Percentiles rank a stretch among this genome's conserved stretches.
phyloP scores from a whole-genome alignment of 2,329 filamentous ascomycete species.

The Penicillium hordei region DNA sequence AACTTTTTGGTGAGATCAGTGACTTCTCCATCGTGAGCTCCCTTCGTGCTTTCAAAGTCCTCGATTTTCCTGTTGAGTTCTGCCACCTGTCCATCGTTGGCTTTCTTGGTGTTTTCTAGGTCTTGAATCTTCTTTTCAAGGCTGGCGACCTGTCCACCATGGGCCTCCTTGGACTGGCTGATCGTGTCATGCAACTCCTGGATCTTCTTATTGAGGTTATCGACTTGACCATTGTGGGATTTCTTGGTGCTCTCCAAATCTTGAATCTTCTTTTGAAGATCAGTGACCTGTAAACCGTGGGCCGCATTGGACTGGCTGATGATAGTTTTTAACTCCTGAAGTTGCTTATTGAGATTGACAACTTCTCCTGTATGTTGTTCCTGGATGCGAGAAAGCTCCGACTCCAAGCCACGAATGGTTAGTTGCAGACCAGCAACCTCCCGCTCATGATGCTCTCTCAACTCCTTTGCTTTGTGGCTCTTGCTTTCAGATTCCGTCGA shows the following conservation, averaged over 20 bases:
- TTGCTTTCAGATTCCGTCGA: constrained; percentile 43
- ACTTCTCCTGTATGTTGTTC: constrained; percentile 55
- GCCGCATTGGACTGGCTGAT: constrained; percentile 58
- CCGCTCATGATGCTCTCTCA: constrained; percentile 53
- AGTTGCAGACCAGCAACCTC: constrained; percentile 64
- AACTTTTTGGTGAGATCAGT: constrained; percentile 62
- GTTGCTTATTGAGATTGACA: constrained; percentile 57
- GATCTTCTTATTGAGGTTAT: constrained; percentile 57
- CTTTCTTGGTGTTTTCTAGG: constrained; percentile 56
- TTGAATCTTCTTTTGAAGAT: constrained; percentile 60
- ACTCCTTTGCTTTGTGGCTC: constrained; percentile 27
- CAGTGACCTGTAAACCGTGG: constrained; percentile 59
- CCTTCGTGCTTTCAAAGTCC: constrained; percentile 58
- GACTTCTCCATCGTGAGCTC: constrained; percentile 60
- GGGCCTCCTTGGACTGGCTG: constrained; percentile 58
- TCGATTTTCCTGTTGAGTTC: constrained; percentile 59
- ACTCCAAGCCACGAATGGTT: constrained; percentile 61
- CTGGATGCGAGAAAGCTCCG: constrained; percentile 50
- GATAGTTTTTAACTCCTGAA: constrained; percentile 56
- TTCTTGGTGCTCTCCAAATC: constrained; percentile 55
- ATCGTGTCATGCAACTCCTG: constrained; percentile 47
- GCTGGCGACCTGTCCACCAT: constrained; percentile 48
- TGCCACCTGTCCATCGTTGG: constrained; percentile 56
- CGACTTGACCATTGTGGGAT: constrained; percentile 55
- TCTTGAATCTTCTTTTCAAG: constrained; percentile 49